These are phyloP conservation scores for Colletotrichum magnum DNA, from an alignment of 2,329 filamentous ascomycete genomes.

Conservation along the genomic window DNA sequence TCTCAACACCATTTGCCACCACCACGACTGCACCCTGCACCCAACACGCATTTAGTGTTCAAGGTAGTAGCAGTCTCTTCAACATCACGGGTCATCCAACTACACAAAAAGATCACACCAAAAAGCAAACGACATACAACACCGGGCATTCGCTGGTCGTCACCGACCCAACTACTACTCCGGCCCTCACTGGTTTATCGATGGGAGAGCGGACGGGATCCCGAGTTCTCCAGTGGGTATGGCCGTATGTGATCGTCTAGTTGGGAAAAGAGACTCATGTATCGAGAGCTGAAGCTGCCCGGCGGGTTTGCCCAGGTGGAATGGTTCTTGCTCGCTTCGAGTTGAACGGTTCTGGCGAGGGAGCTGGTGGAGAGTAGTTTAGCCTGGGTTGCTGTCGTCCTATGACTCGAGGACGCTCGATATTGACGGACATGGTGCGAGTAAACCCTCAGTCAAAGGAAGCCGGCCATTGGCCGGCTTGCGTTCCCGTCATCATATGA, in stretches of 20 bases:
- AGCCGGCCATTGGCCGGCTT: background rate
- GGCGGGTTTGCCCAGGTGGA: background rate
- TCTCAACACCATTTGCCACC: no score
- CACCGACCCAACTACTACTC: conserved; percentile 35
- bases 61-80: no score
- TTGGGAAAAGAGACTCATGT: background rate
- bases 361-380: background rate
- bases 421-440: no score
- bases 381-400: background rate
- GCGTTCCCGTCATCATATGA: background rate
- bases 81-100: background rate
- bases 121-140: conserved; percentile 22
- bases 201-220: conserved; percentile 36
- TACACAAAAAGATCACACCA: background rate
- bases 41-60: no score
- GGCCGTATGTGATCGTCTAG: conserved; percentile 9
- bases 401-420: background rate
- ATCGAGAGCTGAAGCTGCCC: background rate
- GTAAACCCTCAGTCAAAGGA: background rate
- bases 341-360: background rate
- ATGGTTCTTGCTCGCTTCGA: background rate
- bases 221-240: conserved; percentile 33
- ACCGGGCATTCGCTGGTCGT: conserved; percentile 31
- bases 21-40: no score
- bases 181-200: conserved; percentile 27